These are phyloP conservation scores for Lasiosphaeriaceae sp. DNA, from an alignment of 495 filamentous ascomycete genomes.

Conservation along the genomic window DNA sequence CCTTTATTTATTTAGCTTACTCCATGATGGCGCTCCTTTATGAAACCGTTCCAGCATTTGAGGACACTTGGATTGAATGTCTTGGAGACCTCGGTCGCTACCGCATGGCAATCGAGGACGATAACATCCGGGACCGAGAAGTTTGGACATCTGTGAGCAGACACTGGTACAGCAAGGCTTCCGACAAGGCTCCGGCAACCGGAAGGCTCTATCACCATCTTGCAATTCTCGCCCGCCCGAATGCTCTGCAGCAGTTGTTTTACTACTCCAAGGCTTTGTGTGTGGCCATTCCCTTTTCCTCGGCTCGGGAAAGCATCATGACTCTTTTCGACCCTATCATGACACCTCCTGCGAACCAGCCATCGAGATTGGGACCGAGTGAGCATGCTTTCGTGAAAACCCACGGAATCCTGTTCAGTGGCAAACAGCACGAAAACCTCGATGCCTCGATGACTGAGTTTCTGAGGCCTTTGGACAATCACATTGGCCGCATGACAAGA, in stretches of 20 bases:
- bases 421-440: constrained; percentile 46
- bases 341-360: constrained; percentile 16
- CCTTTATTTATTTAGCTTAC: constrained; percentile 78
- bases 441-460: constrained; percentile 47
- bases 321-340: constrained; percentile 68
- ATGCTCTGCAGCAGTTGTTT: constrained; percentile 68
- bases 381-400: constrained; percentile 58
- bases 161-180: constrained; percentile 68
- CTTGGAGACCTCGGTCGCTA: constrained; percentile 67
- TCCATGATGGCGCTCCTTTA: constrained; percentile 75
- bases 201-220: constrained; percentile 65
- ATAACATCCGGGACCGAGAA: constrained; percentile 67
- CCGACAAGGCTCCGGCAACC: constrained; percentile 15
- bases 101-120: constrained; percentile 11
- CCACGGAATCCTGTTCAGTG: constrained; percentile 61
- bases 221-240: constrained; percentile 74
- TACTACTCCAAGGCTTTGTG: constrained; percentile 56
- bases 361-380: constrained; percentile 14
- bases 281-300: constrained; percentile 51
- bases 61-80: constrained; percentile 89
- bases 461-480: constrained; percentile 49
- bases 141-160: constrained; percentile 72
- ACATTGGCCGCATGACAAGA: constrained; percentile 54
- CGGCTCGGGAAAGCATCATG: constrained; percentile 64
- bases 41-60: constrained; percentile 70